phyloP scores from a whole-genome alignment of 352 stramenopile species.

The Peronosclerospora sorghi region DNA sequence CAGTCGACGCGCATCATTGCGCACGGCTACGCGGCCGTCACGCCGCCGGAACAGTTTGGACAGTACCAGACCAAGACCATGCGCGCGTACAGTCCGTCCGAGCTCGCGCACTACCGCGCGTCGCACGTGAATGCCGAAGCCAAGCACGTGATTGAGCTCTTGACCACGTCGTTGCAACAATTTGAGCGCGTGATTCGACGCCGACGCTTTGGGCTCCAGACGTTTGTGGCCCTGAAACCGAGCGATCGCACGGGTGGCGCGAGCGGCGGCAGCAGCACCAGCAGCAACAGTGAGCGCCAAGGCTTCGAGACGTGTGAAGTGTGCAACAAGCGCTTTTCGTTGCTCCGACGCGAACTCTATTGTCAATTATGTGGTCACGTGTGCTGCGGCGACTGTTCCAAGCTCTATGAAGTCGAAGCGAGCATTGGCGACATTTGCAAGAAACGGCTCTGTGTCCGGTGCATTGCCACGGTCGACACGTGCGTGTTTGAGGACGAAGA shows the following conservation, averaged over 20 bases:
- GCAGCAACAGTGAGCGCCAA: conserved; percentile 9
- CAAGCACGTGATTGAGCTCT: conserved; percentile 40
- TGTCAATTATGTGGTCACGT: conserved; percentile 49
- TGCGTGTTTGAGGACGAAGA: conserved; percentile 57
- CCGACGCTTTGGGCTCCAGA: conserved; percentile 54
- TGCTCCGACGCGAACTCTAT: conserved; percentile 37
- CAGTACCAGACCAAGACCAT: conserved; percentile 12
- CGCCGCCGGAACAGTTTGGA: conserved; percentile 26
- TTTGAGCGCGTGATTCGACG: conserved; percentile 64
- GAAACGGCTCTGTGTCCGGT: conserved; percentile 43
- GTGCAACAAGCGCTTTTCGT: conserved; percentile 32
- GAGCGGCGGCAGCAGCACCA: no score
- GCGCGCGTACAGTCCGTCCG: conserved; percentile 13
- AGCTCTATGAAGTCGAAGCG: conserved; percentile 41
- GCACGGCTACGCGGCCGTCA: conserved; percentile 47
- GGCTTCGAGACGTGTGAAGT: conserved; percentile 23
- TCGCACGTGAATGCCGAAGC: conserved; percentile 51
- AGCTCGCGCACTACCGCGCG: conserved; percentile 28
- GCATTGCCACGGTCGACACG: conserved; percentile 39
- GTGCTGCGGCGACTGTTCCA: conserved; percentile 43
- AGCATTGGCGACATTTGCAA: conserved; percentile 31
- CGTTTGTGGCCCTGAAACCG: conserved; percentile 32
- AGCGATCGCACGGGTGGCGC: neutral
- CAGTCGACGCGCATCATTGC: conserved; percentile 38
- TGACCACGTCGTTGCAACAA: conserved; percentile 40